Percentiles rank a stretch among this genome's conserved stretches.
Evolutionary conservation across 345 rosid species (phyloP).

Genomic region (Arabidopsis arenosa): DNA sequence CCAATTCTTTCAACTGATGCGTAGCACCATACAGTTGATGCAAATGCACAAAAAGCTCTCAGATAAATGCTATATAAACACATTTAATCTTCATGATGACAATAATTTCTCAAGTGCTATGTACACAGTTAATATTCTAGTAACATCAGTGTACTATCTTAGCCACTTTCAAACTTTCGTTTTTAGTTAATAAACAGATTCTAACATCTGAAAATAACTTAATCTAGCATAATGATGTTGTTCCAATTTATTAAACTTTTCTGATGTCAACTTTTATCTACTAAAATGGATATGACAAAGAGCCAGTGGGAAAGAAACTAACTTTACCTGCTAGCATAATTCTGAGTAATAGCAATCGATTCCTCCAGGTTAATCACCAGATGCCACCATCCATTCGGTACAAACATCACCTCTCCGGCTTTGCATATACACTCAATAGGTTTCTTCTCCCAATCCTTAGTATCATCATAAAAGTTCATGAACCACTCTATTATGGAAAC

Average conservation of each 20-base stretch:
- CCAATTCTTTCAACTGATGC: neutral
- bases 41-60: neutral
- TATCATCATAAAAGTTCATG: conserved; percentile 92
- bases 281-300: neutral
- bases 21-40: neutral
- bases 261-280: neutral
- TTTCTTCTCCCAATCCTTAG: conserved; percentile 73
- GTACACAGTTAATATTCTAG: neutral
- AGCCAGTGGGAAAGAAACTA: neutral
- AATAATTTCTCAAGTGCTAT: neutral
- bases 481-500: conserved; percentile 98
- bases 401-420: conserved; percentile 94
- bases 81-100: neutral
- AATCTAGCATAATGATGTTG: neutral
- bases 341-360: conserved; percentile 93
- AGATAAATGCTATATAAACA: neutral
- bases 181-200: neutral
- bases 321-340: conserved; percentile 86
- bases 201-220: neutral
- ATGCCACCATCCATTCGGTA: conserved; percentile 99
- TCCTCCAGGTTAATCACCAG: conserved; percentile 94
- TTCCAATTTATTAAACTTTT: neutral
- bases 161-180: neutral
- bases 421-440: conserved; percentile 92
- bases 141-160: neutral